Evolutionary conservation across 345 rosid genomes (phyloP), one percentile per base, ranked within the genome.

Genomic region (Murraya paniculata): DNA sequence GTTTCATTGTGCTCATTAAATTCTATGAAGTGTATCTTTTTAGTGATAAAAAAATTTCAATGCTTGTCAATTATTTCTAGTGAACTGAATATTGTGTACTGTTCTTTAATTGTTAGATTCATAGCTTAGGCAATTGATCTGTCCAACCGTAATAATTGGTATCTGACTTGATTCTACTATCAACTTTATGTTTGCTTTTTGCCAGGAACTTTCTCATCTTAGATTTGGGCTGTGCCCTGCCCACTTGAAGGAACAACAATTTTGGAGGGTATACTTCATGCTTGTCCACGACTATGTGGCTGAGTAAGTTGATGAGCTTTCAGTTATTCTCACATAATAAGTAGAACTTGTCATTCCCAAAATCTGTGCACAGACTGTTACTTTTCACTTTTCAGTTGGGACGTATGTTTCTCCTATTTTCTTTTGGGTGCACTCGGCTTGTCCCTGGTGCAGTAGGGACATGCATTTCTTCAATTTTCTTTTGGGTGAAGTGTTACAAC

Each of bases 261-360:
- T 95, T 84, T 95, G 99, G 98, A 90, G 83, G 79, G 90, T 90
- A 79, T 93, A 95, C 76, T 95, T 92, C 79, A 72, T 79, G 74
- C 93, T 93, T 81, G 97, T 91, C 82, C 89, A 86, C 79, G 84
- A 81, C 74, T 80, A 91, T 70, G 86, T 95, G 21, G 82, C 92
- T 53, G 91, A 87, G 98, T 95, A 87, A 81, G 86, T 73, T 64
- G 67, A 45, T 48, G 11, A 45, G 30, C 45, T 74, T 61, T 45
- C 60, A 6, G 16, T 74, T 22, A 27, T 36, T n/a, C n/a, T 27
- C 1, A 27, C 66, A 55, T 76, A 16, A 57, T 67, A 24, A 16
- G 56, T 35, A 36, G 62, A 75, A 24, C 28, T 53, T 53, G 16
- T 55, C 6, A 9, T 24, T 35, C 56, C 56, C 18, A 4, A 6